A percentile compares a stretch with the other conserved stretches of the same genome.
These are phyloP conservation scores for Cladobotryum protrusum DNA, from an alignment of 2,329 filamentous ascomycete species.

Conservation along the genomic window DNA sequence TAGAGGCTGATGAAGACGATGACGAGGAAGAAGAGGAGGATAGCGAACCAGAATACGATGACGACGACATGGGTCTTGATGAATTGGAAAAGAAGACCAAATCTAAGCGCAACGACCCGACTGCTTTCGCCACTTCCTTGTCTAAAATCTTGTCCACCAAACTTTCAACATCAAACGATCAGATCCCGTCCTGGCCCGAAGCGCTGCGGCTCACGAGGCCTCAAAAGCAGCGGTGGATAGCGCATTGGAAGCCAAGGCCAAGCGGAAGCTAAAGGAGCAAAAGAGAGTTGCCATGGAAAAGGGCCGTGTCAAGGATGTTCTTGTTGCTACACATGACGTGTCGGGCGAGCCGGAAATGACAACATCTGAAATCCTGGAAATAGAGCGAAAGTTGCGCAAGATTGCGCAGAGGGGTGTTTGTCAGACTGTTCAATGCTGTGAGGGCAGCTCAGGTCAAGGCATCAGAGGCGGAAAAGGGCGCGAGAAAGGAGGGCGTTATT, in stretches of 20 bases:
- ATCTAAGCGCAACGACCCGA: conserved; percentile 86
- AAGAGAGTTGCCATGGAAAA: conserved; percentile 75
- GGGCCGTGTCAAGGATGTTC: conserved; percentile 80
- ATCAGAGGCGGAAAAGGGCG: conserved; percentile 65
- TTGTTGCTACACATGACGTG: conserved; percentile 56
- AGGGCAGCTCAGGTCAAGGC: conserved; percentile 87
- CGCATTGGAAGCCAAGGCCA: conserved; percentile 75
- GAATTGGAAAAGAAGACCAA: conserved; percentile 39
- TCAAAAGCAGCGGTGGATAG: conserved; percentile 67
- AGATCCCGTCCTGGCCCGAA: conserved; percentile 88
- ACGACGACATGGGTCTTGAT: conserved; percentile 31
- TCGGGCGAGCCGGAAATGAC: conserved; percentile 39
- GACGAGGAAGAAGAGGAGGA: conserved; percentile 20
- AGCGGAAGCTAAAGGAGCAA: conserved; percentile 71
- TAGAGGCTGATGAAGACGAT: conserved; percentile 23
- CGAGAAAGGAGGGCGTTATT: conserved; percentile 65
- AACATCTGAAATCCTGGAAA: conserved; percentile 53
- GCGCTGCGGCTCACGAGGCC: conserved; percentile 64
- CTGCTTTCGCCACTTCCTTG: conserved; percentile 86
- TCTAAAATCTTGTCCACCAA: conserved; percentile 90
- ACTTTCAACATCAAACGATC: conserved; percentile 69
- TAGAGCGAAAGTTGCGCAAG: conserved; percentile 76
- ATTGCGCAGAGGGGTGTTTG: conserved; percentile 88
- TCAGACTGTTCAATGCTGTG: conserved; percentile 95
- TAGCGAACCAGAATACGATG: conserved; percentile 36